A percentile compares a stretch with the other conserved stretches of the same genome.
Evolutionary conservation across 192 early-diverging fungal species (phyloP).

Genomic region (Entophlyctis luteolus): DNA sequence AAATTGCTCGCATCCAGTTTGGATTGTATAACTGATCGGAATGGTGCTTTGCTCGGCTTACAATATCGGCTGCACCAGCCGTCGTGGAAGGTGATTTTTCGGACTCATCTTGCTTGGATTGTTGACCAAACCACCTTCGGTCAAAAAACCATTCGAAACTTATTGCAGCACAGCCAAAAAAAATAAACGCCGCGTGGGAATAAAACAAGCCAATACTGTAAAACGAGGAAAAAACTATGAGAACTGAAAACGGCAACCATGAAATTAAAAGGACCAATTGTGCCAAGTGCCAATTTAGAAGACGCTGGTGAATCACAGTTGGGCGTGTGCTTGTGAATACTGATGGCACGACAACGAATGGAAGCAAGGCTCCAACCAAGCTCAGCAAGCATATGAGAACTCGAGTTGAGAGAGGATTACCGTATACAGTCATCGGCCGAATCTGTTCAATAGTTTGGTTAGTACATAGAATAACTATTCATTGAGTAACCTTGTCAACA

Average conservation of each 20-base stretch:
- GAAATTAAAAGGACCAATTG: constrained; percentile 1
- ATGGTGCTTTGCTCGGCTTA: no score
- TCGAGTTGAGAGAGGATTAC: not conserved
- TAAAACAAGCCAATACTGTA: constrained; percentile 1
- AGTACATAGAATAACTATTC: not conserved
- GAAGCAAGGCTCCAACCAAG: not conserved
- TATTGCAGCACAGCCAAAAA: not conserved
- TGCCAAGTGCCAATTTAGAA: constrained; percentile 9
- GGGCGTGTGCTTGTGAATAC: not conserved
- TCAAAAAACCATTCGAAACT: not conserved
- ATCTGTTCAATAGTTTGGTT: not conserved
- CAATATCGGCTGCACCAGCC: no score
- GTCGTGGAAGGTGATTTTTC: no score
- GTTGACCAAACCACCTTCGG: constrained; percentile 1
- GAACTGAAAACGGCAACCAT: not conserved
- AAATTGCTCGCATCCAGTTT: not conserved
- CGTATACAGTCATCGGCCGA: constrained; percentile 7
- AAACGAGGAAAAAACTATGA: not conserved
- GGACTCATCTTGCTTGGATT: constrained; percentile 1
- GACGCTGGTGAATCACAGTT: not conserved
- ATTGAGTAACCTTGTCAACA: not conserved
- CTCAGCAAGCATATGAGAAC: not conserved
- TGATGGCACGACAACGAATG: not conserved
- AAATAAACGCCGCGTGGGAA: not conserved
- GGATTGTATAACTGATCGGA: no score